Percentiles rank a stretch among this genome's conserved stretches.
Evolutionary conservation across 805 yeast species (phyloP).

Genomic region (Pichia cabralensis): DNA sequence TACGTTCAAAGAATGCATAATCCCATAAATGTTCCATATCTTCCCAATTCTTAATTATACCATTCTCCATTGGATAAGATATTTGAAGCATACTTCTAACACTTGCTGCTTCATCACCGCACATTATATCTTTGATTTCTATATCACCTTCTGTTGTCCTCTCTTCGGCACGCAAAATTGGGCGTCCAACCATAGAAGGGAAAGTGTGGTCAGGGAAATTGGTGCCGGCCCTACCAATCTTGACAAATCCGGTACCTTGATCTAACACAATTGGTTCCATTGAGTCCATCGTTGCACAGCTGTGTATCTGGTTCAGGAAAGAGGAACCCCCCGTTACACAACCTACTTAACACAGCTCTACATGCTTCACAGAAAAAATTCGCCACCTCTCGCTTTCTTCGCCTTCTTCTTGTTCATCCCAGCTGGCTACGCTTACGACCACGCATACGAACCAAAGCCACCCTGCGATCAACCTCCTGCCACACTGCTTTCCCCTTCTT

Average conservation of each 20-base stretch:
- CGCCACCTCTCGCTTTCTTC: too few relatives aligned
- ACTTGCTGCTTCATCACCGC: slow-evolving; percentile 90
- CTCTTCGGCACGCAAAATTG: slow-evolving; percentile 94
- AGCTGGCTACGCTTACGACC: slow-evolving; percentile 95
- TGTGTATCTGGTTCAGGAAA: too few relatives aligned
- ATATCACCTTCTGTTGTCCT: slow-evolving; percentile 52
- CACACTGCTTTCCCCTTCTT: slow-evolving; percentile 31
- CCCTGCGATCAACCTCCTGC: slow-evolving; percentile 48
- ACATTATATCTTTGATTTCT: slow-evolving; percentile 92
- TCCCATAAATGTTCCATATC: slow-evolving; percentile 99
- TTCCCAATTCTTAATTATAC: slow-evolving; percentile 95
- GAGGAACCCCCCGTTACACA: too few relatives aligned
- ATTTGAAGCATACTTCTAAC: slow-evolving; percentile 85
- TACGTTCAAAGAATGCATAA: slow-evolving; percentile 86
- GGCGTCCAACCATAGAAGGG: slow-evolving; percentile 96
- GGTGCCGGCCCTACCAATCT: slow-evolving; percentile 92
- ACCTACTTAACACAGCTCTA: too few relatives aligned
- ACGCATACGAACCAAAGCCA: slow-evolving; percentile 79
- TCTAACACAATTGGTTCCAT: slow-evolving; percentile 58
- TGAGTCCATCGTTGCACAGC: too few relatives aligned
- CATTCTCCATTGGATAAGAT: slow-evolving; percentile 98
- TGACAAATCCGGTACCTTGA: slow-evolving; percentile 98
- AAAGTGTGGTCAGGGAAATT: slow-evolving; percentile 96
- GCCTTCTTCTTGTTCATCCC: too few relatives aligned
- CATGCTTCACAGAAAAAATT: too few relatives aligned